Conservation (phyloP, 2,329 filamentous ascomycete genomes). For the Raffaelea ambrosiae region DNA sequence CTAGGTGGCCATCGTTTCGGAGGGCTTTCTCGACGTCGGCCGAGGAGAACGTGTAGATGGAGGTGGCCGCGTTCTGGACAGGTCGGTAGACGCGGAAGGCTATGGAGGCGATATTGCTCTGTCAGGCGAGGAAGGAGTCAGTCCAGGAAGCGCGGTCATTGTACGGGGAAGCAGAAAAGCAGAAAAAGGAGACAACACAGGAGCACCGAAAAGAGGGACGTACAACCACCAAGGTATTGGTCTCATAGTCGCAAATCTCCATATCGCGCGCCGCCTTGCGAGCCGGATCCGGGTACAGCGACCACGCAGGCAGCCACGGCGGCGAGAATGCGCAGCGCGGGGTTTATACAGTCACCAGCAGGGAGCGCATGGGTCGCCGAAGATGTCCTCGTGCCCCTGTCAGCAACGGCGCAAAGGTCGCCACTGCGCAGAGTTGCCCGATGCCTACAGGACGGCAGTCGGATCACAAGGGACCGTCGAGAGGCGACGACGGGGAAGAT, state of each 20-base stretch:
- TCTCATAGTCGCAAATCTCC: conserved; percentile 56
- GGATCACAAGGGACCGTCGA: too few relatives aligned
- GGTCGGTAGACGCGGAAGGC: conserved; percentile 48
- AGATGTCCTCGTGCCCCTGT: too few relatives aligned
- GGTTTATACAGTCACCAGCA: neutral
- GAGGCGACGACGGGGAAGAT: too few relatives aligned
- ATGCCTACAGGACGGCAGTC: too few relatives aligned
- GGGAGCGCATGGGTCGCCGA: conserved; percentile 2
- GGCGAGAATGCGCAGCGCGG: conserved; percentile 4
- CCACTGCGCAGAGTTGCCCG: too few relatives aligned
- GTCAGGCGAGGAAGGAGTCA: neutral
- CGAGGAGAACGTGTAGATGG: conserved; percentile 32
- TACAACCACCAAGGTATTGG: conserved; percentile 52
- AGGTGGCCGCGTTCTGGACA: conserved; percentile 30
- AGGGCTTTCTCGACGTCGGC: conserved; percentile 43
- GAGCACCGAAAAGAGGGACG: conserved; percentile 19
- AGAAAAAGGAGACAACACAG: neutral
- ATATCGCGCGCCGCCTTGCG: conserved; percentile 35
- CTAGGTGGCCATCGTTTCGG: conserved; percentile 43
- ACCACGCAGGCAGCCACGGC: conserved; percentile 8
- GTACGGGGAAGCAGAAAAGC: conserved; percentile 7
- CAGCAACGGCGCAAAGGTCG: too few relatives aligned
- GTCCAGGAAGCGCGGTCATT: neutral
- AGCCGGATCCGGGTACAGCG: conserved; percentile 12
- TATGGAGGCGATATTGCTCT: conserved; percentile 51